These are phyloP conservation scores for Waltergamsia citrina DNA, from an alignment of 2,329 filamentous ascomycete species.

Conservation along the genomic window DNA sequence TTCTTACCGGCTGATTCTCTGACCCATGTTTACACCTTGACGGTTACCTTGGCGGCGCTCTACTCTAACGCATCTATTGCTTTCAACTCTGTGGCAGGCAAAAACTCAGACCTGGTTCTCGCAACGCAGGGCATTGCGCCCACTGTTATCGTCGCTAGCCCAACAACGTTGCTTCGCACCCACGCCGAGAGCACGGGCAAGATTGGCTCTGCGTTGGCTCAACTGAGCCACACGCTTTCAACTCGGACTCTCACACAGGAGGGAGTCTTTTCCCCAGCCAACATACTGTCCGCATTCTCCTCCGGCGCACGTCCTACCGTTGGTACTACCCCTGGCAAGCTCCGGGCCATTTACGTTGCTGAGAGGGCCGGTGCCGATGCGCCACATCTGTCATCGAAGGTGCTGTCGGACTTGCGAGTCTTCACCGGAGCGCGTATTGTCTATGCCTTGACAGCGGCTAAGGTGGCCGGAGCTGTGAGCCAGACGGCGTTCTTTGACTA, in stretches of 20 bases:
- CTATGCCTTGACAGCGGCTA: constrained; percentile 73
- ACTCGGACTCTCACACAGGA: constrained; percentile 57
- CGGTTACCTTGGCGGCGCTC: constrained; percentile 71
- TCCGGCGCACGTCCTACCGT: constrained; percentile 50
- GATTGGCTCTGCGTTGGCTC: constrained; percentile 53
- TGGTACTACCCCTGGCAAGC: constrained; percentile 57
- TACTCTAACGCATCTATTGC: constrained; percentile 79
- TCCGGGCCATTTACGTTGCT: constrained; percentile 73
- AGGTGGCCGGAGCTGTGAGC: constrained; percentile 80
- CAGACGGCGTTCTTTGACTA: constrained; percentile 90
- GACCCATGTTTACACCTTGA: constrained; percentile 68
- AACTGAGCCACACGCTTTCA: constrained; percentile 62
- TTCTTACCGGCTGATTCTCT: constrained; percentile 80
- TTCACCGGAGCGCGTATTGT: constrained; percentile 72
- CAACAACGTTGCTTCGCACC: constrained; percentile 60
- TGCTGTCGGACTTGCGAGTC: constrained; percentile 72
- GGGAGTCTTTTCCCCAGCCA: constrained; percentile 60
- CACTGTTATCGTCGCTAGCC: constrained; percentile 72
- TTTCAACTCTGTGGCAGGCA: constrained; percentile 78
- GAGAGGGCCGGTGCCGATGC: constrained; percentile 54
- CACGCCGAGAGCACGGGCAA: constrained; percentile 53
- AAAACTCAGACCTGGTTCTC: constrained; percentile 59
- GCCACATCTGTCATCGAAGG: constrained; percentile 55
- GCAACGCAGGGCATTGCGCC: constrained; percentile 69
- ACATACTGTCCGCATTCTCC: constrained; percentile 35